These are phyloP conservation scores for Gamarada debralockiae DNA, from an alignment of 495 filamentous ascomycete genomes.

Conservation along the genomic window DNA sequence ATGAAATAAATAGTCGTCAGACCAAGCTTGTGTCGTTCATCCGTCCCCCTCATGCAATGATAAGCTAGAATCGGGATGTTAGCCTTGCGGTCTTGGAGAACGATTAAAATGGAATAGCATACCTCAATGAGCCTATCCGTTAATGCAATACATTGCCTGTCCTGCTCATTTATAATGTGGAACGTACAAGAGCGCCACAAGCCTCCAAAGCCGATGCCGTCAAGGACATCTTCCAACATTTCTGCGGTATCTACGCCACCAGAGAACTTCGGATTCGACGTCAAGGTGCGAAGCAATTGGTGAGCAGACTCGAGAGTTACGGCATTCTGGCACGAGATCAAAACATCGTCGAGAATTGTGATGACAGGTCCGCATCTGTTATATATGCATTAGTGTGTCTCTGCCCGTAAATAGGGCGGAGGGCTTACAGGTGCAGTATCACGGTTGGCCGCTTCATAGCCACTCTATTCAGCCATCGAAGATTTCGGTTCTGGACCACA, in stretches of 20 bases:
- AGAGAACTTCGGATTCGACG: slow-evolving; percentile 39
- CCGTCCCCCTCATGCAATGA: slow-evolving; percentile 18
- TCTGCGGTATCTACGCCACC: slow-evolving; percentile 32
- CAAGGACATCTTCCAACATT: slow-evolving; percentile 41
- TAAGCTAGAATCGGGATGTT: slow-evolving; percentile 14
- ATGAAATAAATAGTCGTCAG: not conserved
- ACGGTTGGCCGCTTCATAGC: slow-evolving; percentile 43
- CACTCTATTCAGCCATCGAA: slow-evolving; percentile 48
- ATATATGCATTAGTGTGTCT: not conserved
- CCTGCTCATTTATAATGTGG: slow-evolving; percentile 38
- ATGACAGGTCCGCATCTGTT: slow-evolving; percentile 45
- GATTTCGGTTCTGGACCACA: slow-evolving; percentile 44
- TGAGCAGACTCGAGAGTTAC: slow-evolving; percentile 48
- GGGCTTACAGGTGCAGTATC: slow-evolving; percentile 43
- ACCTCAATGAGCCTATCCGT: slow-evolving; percentile 59
- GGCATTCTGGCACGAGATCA: slow-evolving; percentile 49
- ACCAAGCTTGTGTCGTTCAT: not conserved
- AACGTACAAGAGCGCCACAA: slow-evolving; percentile 49
- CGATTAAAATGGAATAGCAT: not conserved
- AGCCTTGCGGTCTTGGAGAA: not conserved
- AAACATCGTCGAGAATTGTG: slow-evolving; percentile 47
- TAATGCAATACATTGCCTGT: slow-evolving; percentile 45
- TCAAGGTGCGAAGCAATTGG: slow-evolving; percentile 44
- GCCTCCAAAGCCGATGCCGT: slow-evolving; percentile 54
- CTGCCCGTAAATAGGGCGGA: not conserved